Evolutionary conservation across 2,329 filamentous ascomycete genomes (phyloP).

Genomic region (Pestalotiopsis sp.): DNA sequence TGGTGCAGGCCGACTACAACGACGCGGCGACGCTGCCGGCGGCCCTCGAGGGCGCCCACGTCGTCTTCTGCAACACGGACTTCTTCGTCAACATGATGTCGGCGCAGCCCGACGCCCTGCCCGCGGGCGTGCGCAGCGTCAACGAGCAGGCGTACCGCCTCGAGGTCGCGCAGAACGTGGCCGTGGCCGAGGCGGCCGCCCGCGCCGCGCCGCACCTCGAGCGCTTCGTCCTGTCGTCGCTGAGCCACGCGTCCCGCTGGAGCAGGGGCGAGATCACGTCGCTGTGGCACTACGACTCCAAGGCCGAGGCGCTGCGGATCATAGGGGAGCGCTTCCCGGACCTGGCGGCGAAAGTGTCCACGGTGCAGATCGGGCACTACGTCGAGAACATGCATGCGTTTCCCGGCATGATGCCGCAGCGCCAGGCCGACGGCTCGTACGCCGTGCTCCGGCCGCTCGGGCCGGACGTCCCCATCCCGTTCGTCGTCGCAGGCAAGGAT

Average conservation of each 20-base stretch:
- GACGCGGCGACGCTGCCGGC: conserved; percentile 12
- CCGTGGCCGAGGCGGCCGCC: conserved; percentile 25
- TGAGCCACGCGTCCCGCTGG: conserved; percentile 13
- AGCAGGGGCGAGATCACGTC: conserved; percentile 18
- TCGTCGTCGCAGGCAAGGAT: conserved; percentile 6
- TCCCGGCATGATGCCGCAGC: conserved; percentile 13
- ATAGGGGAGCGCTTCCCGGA: conserved; percentile 10
- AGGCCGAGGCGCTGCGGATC: conserved; percentile 16
- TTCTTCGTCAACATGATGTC: conserved; percentile 16
- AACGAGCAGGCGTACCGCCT: conserved; percentile 15
- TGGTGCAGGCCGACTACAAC: conserved; percentile 17
- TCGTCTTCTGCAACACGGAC: conserved; percentile 21
- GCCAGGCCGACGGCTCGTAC: conserved; percentile 15
- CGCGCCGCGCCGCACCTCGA: conserved; percentile 14
- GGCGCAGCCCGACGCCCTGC: not conserved
- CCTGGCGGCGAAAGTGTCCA: conserved; percentile 14
- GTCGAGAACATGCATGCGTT: conserved; percentile 16
- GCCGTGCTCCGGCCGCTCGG: conserved; percentile 2
- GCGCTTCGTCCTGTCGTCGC: conserved; percentile 19
- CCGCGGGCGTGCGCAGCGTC: not conserved
- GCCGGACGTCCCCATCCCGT: not conserved
- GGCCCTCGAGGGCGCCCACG: conserved; percentile 16
- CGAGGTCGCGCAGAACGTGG: conserved; percentile 24
- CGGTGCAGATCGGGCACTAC: conserved; percentile 18
- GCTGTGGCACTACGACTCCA: conserved; percentile 21